Base-by-base conservation (phyloP, 148 eudicot species). In the Amaranthus cruentus region DNA sequence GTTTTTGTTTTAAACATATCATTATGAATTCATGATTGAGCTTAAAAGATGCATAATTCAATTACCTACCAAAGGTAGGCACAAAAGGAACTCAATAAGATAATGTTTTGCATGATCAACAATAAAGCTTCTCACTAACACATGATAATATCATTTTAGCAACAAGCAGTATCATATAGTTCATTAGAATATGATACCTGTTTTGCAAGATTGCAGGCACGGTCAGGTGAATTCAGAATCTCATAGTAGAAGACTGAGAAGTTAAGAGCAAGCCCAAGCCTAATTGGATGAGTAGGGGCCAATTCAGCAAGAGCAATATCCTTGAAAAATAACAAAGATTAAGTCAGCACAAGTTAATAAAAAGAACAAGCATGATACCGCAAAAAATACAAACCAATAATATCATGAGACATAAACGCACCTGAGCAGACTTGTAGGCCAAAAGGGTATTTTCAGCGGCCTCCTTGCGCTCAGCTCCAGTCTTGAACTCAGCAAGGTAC, bases 391-490 rank as follows among this genome's bases (percentile, higher is more conserved):
- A 79, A 43, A 4, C 7, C 18, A 51, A 21, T 18, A 5, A 42
- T 5, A 14, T 42, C 21, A 73, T 44, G 28, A 71, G 9, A 52
- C 13, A 54, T 53, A 3, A 53, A 54, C 86, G 62, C 72, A 88
- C 96, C 89, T 88, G 96, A 79, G 96, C 96, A 64, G 93, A 84
- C 85, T 91, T 91, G 84, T 91, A 91, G 74, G 96, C 96, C 72
- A 87, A 69, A 61, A 91, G 73, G 52, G 96, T 91, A 71, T 71
- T 84, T 81, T 91, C 96, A 66, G 96, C 96, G 73, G 96, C 93
- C 66, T 91, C 93, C 81, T 91, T 91, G 78, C 93, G 83, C 86
- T 85, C 96, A 55, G 84, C 83, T 66, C 96, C 93, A 0, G 88
- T 82, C 85, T 83, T 91, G 62, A 91, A 91, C 84, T 91, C 93